Evolutionary conservation across 164 flowering plant species (phyloP), one percentile per base, ranked within the genome.

Genomic region (Warburgia ugandensis): DNA sequence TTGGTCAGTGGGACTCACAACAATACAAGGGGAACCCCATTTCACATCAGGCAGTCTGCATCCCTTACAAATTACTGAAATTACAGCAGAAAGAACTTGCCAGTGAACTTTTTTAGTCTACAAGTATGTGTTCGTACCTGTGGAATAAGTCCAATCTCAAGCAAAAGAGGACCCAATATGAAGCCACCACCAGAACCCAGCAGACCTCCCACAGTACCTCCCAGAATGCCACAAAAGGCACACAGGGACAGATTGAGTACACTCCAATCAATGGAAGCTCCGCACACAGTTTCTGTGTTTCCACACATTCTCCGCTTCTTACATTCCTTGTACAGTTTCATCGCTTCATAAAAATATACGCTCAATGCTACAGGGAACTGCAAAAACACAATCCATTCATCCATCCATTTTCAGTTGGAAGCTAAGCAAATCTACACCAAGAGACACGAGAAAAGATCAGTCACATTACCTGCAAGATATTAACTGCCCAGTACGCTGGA

Each of bases 111-210:
- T n/a, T n/a, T n/a, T n/a, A n/a, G n/a, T n/a, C n/a, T n/a, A n/a
- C n/a, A n/a, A 37, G 17, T 13, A 4, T 12, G 17, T 37, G 8
- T 37, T 37, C 41, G 21, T 66, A 87, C 96, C 86, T 92, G 98
- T 4, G 98, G 98, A 29, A 86, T 85, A 50, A 88, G 95, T 43
- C 96, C 98, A 40, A 92, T 79, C 55, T 92, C 96, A 2, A 92
- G 78, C n/a, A 92, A 77, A 9, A 92, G 83, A 10, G 98, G 98
- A 5, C 98, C 98, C 17, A 92, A 57, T 35, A 92, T 70, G 71
- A 92, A 92, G 9, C 96, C 98, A 17, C 96, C 98, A 47, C 98
- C 98, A 0, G 96, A 85, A 3, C 98, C 98, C 8, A 88, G 73
- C 8, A 92, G 68, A 19, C 98, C 98, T 0, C 98, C 98, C 4